Percentiles rank a stretch among this genome's conserved stretches.
Evolutionary conservation across 345 rosid species (phyloP).

Genomic region (Excoecaria agallocha): DNA sequence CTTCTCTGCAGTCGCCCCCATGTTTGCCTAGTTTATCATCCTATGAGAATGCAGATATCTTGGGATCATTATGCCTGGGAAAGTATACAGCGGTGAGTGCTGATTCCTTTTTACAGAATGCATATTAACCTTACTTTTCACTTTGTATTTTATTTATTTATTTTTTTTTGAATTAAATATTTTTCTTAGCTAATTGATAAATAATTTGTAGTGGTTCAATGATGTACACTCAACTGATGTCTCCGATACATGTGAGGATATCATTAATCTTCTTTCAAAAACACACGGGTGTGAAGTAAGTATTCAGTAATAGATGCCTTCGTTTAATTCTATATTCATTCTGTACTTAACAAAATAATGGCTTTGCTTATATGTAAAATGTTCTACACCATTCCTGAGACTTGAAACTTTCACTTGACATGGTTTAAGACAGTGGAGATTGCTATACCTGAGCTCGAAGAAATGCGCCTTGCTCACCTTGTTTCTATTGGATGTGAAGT

Average conservation of each 20-base stretch:
- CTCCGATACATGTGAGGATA: constrained; percentile 70
- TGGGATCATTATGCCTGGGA: constrained; percentile 70
- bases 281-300: constrained; percentile 77
- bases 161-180: background rate
- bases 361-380: background rate
- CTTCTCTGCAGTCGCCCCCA: constrained; percentile 56
- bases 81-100: constrained; percentile 60
- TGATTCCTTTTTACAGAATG: constrained; percentile 22
- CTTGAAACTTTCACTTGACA: constrained; percentile 3
- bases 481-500: constrained; percentile 67
- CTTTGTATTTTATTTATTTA: too few relatives aligned
- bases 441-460: constrained; percentile 78
- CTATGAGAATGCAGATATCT: constrained; percentile 32
- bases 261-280: constrained; percentile 53
- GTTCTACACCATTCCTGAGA: constrained; percentile 2
- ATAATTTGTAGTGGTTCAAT: constrained; percentile 76
- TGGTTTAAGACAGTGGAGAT: constrained; percentile 60
- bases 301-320: constrained; percentile 11
- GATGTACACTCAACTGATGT: constrained; percentile 76
- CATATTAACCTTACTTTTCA: background rate
- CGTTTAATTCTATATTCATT: background rate
- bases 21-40: constrained; percentile 66
- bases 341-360: too few relatives aligned
- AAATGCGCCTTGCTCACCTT: constrained; percentile 78
- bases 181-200: constrained; percentile 8